Base-by-base conservation (phyloP, 2,329 filamentous ascomycete genomes). In the Diatrype stigma region DNA sequence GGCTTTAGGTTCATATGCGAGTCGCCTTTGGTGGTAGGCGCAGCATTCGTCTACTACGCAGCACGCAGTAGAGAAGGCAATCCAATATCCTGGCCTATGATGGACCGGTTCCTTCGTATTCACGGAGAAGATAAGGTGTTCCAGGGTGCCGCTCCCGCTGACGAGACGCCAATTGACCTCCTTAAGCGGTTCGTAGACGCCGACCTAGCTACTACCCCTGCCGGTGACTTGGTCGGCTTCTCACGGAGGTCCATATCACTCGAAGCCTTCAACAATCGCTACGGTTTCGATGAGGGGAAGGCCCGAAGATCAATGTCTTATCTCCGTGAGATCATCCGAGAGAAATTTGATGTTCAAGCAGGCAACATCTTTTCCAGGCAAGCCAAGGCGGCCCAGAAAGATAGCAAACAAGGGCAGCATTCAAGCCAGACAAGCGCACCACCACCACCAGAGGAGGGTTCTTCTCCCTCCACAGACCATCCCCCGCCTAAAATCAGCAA, bases 11-110 rank as follows among this genome's bases (percentile, higher is more conserved):
- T 58, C 37, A 51, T 57, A 7, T 51, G 47, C 22, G 44, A 56
- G 12, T 57, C 54, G n/a, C 40, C 55, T n/a, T n/a, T 62, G 14
- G 58, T 64, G 2, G 51, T 61, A n/a, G 57, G 56, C 0, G 58
- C 58, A 2, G 57, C 60, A 0, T 57, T 56, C 35, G 5, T 63
- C 28, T 64, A 64, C 45, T 35, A 48, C 16, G 56, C 56, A 22
- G 46, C 12, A 51, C 53, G 38, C 16, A 45, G 42, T 17, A 42
- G 38, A 8, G 46, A 54, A 14, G 48, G 51, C 10, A 23, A 2
- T 11, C 30, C 56, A 10, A 49, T 55, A 10, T 11, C 23, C 16
- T 63, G 61, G 62, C 35, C 46, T 3, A 51, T 52, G 19, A 60
- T 63, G 60, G 51, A 52, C 2, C 52, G 23, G 21, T 58, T 60